phyloP scores from a whole-genome alignment of 257 asterid species.

The Nicotiana sylvestris region DNA sequence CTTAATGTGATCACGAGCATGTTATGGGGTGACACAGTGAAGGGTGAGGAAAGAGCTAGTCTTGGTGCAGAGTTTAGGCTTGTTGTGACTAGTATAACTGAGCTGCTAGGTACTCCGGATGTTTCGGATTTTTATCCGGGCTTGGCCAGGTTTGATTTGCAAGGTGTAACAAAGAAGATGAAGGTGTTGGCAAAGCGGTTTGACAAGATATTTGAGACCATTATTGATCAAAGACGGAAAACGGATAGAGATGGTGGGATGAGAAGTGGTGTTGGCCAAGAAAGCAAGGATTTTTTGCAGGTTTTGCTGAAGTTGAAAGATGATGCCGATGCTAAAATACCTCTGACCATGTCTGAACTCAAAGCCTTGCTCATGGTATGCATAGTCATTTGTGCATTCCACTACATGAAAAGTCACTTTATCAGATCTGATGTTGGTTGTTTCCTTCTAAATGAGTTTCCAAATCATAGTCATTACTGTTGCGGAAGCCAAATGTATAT shows the following conservation, averaged over 20 bases:
- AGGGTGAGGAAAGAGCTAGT: constrained; percentile 47
- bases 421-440: neutral
- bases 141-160: constrained; percentile 59
- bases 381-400: neutral
- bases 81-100: constrained; percentile 48
- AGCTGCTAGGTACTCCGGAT: constrained; percentile 49
- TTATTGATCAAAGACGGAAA: constrained; percentile 42
- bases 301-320: constrained; percentile 47
- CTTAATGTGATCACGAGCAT: constrained; percentile 71
- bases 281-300: constrained; percentile 58
- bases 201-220: constrained; percentile 49
- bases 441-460: neutral
- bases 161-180: constrained; percentile 58
- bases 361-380: constrained; percentile 77
- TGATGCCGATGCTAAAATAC: constrained; percentile 40
- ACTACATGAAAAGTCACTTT: neutral
- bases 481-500: too few relatives aligned
- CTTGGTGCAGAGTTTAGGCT: constrained; percentile 57
- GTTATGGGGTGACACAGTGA: constrained; percentile 74
- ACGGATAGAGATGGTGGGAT: neutral
- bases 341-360: constrained; percentile 53
- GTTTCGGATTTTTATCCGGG: constrained; percentile 64
- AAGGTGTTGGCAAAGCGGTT: constrained; percentile 34
- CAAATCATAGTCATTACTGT: neutral
- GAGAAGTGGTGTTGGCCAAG: constrained; percentile 8